Conservation (phyloP, 805 yeast species). For the Cyberlindnera xylosilytica region DNA sequence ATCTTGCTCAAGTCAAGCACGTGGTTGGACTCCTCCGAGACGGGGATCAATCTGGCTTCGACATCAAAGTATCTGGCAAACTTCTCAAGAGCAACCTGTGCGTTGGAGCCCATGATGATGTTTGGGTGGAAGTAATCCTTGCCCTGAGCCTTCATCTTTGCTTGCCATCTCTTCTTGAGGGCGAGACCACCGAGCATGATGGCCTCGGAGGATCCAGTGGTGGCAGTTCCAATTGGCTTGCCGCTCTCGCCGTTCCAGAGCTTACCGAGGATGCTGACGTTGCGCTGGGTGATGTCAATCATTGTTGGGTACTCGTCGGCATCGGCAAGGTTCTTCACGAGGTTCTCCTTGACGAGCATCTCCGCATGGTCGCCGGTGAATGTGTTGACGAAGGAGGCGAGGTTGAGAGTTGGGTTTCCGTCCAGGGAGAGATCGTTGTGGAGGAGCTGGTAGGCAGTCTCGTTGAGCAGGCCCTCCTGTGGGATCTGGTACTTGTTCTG, state of each 20-base stretch:
- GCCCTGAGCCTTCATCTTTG: conserved; percentile 54
- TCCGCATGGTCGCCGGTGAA: conserved; percentile 50
- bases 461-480: conserved; percentile 47
- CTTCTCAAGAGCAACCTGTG: conserved; percentile 92
- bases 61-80: conserved; percentile 94
- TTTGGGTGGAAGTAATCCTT: conserved; percentile 66
- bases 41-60: conserved; percentile 73
- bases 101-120: conserved; percentile 87
- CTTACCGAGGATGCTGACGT: conserved; percentile 74
- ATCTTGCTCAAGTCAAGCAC: conserved; percentile 60
- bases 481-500: conserved; percentile 58
- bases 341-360: conserved; percentile 60
- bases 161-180: conserved; percentile 88
- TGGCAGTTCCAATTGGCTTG: conserved; percentile 77
- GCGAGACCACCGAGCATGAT: conserved; percentile 92
- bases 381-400: conserved; percentile 90
- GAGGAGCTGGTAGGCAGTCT: conserved; percentile 57
- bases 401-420: conserved; percentile 78
- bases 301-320: conserved; percentile 90
- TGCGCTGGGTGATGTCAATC: conserved; percentile 74
- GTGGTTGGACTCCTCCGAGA: conserved; percentile 56
- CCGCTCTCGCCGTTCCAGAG: conserved; percentile 71
- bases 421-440: conserved; percentile 76
- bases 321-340: conserved; percentile 87
- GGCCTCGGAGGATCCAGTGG: conserved; percentile 94